phyloP scores from a whole-genome alignment of 2,329 filamentous ascomycete species.

The Aspergillus sclerotialis region DNA sequence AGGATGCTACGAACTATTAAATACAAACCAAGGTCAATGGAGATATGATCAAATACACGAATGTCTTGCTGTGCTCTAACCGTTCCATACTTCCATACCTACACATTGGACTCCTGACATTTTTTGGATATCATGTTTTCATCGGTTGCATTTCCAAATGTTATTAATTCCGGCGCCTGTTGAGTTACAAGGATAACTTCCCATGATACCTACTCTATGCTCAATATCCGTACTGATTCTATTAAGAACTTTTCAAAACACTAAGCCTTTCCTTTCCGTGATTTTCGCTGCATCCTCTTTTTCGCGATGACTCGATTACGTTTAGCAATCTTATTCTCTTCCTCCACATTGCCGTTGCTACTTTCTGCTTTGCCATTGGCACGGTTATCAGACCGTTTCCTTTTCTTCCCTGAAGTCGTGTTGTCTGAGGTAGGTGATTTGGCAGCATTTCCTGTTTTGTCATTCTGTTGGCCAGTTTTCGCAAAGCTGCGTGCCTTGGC shows the following conservation, averaged over 20 bases:
- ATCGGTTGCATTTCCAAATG: too few species aligned
- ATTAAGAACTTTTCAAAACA: too few species aligned
- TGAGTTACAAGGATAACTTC: too few species aligned
- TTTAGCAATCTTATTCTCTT: slow-evolving; percentile 51
- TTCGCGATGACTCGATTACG: slow-evolving; percentile 75
- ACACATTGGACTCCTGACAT: too few species aligned
- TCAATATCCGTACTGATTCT: too few species aligned
- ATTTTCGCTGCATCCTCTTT: slow-evolving; percentile 67
- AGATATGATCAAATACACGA: slow-evolving; percentile 2
- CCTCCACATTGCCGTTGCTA: slow-evolving; percentile 22
- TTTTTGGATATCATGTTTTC: too few species aligned
- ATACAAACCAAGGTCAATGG: neutral
- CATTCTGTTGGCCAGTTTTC: slow-evolving; percentile 9
- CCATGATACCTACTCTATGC: too few species aligned
- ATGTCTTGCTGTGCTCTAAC: neutral
- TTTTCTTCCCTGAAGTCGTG: slow-evolving; percentile 18
- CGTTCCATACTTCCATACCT: too few species aligned
- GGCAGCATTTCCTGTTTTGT: slow-evolving; percentile 11
- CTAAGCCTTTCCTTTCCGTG: slow-evolving; percentile 47
- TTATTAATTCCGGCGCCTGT: too few species aligned
- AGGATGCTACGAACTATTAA: slow-evolving; percentile 31
- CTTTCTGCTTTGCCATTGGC: slow-evolving; percentile 13
- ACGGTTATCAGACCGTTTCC: slow-evolving; percentile 23
- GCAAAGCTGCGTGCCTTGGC: slow-evolving; percentile 17
- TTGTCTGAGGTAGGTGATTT: slow-evolving; percentile 8